phyloP scores from a whole-genome alignment of 371 early-diverging fungal species.

The Rhizomucor pusillus region DNA sequence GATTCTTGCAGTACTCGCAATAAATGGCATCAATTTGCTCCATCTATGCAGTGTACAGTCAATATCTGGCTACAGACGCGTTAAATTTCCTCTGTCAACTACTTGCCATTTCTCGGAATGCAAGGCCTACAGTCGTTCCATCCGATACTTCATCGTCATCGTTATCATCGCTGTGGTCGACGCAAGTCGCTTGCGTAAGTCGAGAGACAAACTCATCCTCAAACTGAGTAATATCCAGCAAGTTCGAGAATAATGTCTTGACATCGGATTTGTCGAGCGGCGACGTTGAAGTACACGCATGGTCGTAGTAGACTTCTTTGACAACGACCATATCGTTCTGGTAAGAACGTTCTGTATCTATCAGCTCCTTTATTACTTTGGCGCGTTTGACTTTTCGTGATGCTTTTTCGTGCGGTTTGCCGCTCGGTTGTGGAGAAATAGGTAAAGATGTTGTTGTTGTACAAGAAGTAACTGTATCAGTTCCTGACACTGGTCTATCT shows the following conservation, averaged over 20 bases:
- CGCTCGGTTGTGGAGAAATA: constrained; percentile 16
- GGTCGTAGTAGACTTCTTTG: constrained; percentile 55
- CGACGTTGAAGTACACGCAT: constrained; percentile 38
- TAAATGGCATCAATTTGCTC: constrained; percentile 58
- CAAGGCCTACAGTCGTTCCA: constrained; percentile 47
- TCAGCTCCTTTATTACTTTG: constrained; percentile 61
- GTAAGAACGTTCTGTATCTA: constrained; percentile 68
- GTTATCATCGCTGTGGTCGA: constrained; percentile 7
- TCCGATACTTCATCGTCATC: constrained; percentile 12
- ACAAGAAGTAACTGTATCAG: constrained; percentile 6
- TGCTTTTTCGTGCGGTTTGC: constrained; percentile 1
- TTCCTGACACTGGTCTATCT: constrained; percentile 4
- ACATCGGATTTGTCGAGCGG: constrained; percentile 53
- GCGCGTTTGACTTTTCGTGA: constrained; percentile 27
- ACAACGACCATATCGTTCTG: constrained; percentile 71
- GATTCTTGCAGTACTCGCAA: constrained; percentile 72
- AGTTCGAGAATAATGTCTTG: constrained; percentile 66
- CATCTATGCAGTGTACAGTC: constrained; percentile 27
- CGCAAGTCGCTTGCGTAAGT: constrained; percentile 39
- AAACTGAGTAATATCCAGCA: constrained; percentile 57
- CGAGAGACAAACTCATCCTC: constrained; percentile 47
- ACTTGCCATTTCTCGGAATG: constrained; percentile 58
- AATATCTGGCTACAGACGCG: too few species aligned
- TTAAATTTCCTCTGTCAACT: too few species aligned
- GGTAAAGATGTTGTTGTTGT: constrained; percentile 6